Evolutionary conservation across 371 early-diverging fungal species (phyloP), one percentile per base, ranked within the genome.

Genomic region (Choanephora cucurbitarum): DNA sequence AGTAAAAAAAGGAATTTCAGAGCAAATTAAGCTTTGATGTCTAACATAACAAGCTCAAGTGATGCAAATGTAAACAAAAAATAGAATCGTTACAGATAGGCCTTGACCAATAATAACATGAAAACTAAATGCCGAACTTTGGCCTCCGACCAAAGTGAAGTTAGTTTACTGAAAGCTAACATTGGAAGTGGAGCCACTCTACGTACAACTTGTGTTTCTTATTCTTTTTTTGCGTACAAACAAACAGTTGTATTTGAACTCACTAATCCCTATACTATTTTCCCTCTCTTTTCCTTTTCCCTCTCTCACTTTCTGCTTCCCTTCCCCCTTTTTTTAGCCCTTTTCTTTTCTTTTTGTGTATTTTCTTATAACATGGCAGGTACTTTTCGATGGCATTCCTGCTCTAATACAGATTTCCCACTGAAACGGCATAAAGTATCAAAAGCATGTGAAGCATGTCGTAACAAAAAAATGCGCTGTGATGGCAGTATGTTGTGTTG

Each of bases 401-500:
- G 63, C 41, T 63, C 68, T 47, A 60, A 57, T 11, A 50, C 46
- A 43, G 68, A 64, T 32, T 68, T 63, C 48, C 68, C 68, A n/a
- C 39, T 60, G n/a, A 58, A 63, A 33, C 47, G 64, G 9, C 57
- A 59, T 28, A 68, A 68, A 54, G 68, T 68, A 17, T 56, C 50
- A 23, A 63, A 60, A 31, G 68, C 68, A 13, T 68, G 68, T 46
- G 63, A 64, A 32, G 37, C 41, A 24, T 68, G 68, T 60, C 56
- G 68, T 44, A 47, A 43, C 17, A 68, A 68, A 46, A 68, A 68
- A 43, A 63, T 68, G 57, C 56, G 60, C 6, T 68, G 68, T 49
- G 55, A 60, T 37, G 68, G 68, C 59, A 52, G 68, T 68, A 63
- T 55, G 60, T 51, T 14, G 9, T 42, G 22, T 11, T 10, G 32